phyloP scores from a whole-genome alignment of 2,329 filamentous ascomycete genomes.

The Nothophaeocryptopus gaeumannii region DNA sequence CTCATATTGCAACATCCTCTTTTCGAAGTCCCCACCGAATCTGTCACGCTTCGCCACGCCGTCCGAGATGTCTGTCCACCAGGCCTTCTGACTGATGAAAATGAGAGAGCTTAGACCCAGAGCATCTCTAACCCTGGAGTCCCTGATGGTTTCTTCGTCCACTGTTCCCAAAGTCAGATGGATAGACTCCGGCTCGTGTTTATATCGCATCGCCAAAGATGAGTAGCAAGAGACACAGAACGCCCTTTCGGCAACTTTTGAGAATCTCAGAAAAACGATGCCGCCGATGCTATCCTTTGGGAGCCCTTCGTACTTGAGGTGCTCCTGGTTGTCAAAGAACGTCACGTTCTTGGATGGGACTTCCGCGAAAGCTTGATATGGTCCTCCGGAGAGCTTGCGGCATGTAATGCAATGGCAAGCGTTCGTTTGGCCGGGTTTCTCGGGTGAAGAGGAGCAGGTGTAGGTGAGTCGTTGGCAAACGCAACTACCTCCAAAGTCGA shows the following conservation, averaged over 20 bases:
- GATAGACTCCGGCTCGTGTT: constrained; percentile 11
- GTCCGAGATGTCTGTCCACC: constrained; percentile 21
- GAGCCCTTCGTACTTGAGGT: constrained; percentile 22
- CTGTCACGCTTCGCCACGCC: constrained; percentile 14
- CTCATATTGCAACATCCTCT: background rate
- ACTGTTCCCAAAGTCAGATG: constrained; percentile 17
- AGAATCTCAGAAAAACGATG: constrained; percentile 17
- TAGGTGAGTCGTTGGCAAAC: constrained; percentile 27
- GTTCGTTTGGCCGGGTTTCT: background rate
- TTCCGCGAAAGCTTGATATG: constrained; percentile 23
- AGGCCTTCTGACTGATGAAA: constrained; percentile 24
- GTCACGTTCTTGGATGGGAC: constrained; percentile 13
- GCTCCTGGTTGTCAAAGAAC: constrained; percentile 21
- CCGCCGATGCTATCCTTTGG: constrained; percentile 20
- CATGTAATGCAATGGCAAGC: constrained; percentile 27
- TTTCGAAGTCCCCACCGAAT: constrained; percentile 17
- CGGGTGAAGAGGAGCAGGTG: constrained; percentile 17
- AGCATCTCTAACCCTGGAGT: constrained; percentile 15
- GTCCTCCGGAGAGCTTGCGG: constrained; percentile 25
- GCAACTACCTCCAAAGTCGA: constrained; percentile 25
- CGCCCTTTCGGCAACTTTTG: constrained; percentile 18
- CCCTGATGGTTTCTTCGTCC: constrained; percentile 21
- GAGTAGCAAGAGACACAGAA: constrained; percentile 23
- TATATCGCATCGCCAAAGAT: constrained; percentile 27
- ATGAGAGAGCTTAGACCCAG: constrained; percentile 20